phyloP scores from a whole-genome alignment of 257 asterid genomes.

The Lycium barbarum region DNA sequence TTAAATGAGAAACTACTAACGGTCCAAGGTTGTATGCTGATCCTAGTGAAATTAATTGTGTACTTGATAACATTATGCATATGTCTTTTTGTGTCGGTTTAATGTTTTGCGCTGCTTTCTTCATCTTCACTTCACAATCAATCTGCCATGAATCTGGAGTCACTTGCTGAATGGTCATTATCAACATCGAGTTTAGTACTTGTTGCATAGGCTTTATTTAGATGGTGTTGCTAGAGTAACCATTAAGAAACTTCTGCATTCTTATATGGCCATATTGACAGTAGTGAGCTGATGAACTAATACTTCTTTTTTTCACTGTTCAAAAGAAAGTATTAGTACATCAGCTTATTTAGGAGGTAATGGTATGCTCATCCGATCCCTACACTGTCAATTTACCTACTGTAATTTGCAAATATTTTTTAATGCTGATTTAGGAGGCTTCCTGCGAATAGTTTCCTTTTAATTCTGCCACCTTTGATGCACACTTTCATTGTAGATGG shows the following conservation, averaged over 20 bases:
- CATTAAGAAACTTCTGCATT: not conserved
- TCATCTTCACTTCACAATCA: not conserved
- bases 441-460: not conserved
- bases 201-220: not conserved
- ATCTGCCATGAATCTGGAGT: not conserved
- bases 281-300: not conserved
- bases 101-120: not conserved
- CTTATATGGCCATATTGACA: constrained; percentile 1
- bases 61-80: not conserved
- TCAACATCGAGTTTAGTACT: not conserved
- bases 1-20: not conserved
- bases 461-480: not conserved
- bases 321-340: not conserved
- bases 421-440: not conserved
- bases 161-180: constrained; percentile 17
- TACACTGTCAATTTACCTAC: not conserved
- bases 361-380: not conserved
- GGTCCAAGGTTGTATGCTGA: not conserved
- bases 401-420: not conserved
- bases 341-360: not conserved
- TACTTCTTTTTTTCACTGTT: no score
- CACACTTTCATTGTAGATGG: constrained; percentile 53
- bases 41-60: not conserved
- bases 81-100: not conserved
- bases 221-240: constrained; percentile 8